phyloP scores from a whole-genome alignment of 2,329 filamentous ascomycete species.

The Rachicladosporium sp. region DNA sequence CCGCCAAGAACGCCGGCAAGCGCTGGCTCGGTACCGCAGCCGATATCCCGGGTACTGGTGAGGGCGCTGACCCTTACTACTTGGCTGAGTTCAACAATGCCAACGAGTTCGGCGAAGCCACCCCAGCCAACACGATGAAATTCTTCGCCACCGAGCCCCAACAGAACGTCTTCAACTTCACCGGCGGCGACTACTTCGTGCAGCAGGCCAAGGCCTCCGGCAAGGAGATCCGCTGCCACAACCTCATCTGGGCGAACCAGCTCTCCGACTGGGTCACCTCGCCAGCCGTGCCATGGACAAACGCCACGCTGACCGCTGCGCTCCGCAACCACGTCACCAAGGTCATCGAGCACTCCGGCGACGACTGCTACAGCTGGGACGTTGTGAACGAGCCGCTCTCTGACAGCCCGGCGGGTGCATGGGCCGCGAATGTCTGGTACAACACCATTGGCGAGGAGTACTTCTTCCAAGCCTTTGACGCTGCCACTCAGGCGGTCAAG shows the following conservation, averaged over 20 bases:
- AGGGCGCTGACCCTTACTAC: slow-evolving; percentile 44
- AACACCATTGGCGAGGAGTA: slow-evolving; percentile 44
- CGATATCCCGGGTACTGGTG: slow-evolving; percentile 35
- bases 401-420: slow-evolving; percentile 39
- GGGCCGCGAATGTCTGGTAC: slow-evolving; percentile 43
- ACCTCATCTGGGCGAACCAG: slow-evolving; percentile 42
- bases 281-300: slow-evolving; percentile 41
- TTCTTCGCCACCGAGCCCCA: slow-evolving; percentile 51
- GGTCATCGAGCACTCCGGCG: slow-evolving; percentile 46
- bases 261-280: slow-evolving; percentile 40
- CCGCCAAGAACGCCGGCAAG: slow-evolving; percentile 15
- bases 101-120: slow-evolving; percentile 52
- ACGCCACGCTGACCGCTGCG: slow-evolving; percentile 42
- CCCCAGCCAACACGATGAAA: slow-evolving; percentile 52
- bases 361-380: slow-evolving; percentile 52
- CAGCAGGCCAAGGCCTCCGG: slow-evolving; percentile 27
- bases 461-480: slow-evolving; percentile 46
- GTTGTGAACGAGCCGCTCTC: slow-evolving; percentile 53
- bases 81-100: slow-evolving; percentile 41
- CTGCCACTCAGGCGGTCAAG: slow-evolving; percentile 42
- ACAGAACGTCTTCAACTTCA: slow-evolving; percentile 46
- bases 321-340: slow-evolving; percentile 50
- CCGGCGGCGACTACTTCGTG: slow-evolving; percentile 40
- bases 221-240: slow-evolving; percentile 51
- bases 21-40: slow-evolving; percentile 38